Conservation (phyloP, 306 rosid species). For the Mucuna pruriens region DNA sequence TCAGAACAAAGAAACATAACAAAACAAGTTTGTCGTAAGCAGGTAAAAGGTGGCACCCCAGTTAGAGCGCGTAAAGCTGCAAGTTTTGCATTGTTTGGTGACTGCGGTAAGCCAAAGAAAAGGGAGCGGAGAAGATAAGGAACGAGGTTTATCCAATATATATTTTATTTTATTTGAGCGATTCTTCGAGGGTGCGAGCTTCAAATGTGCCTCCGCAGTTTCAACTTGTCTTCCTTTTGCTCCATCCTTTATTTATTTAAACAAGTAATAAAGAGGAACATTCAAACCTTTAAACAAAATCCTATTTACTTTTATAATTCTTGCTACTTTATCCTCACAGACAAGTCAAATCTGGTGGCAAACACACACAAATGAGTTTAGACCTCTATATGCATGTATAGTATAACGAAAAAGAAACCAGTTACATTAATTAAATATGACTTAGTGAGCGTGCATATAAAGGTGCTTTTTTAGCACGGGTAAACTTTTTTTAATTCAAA, state of each 20-base stretch:
- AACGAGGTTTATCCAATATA: conserved; percentile 18
- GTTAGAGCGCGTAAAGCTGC: conserved; percentile 62
- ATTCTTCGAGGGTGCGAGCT: conserved; percentile 68
- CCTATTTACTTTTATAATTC: not conserved
- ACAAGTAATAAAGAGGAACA: conserved; percentile 52
- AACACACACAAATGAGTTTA: not conserved
- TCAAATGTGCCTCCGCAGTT: conserved; percentile 50
- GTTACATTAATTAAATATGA: not conserved
- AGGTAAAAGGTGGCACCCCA: conserved; percentile 64
- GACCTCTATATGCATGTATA: not conserved
- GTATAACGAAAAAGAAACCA: not conserved
- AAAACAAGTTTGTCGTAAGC: conserved; percentile 33
- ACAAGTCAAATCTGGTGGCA: not conserved
- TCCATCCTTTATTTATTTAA: conserved; percentile 53
- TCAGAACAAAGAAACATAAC: not conserved
- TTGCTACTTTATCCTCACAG: not conserved
- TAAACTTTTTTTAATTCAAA: not conserved
- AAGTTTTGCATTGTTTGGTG: conserved; percentile 69
- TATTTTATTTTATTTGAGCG: conserved; percentile 43
- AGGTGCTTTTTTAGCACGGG: not conserved
- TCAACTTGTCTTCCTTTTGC: conserved; percentile 35
- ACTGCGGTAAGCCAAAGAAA: conserved; percentile 73
- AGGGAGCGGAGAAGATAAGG: conserved; percentile 51
- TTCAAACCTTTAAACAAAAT: conserved; percentile 25
- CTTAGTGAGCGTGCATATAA: not conserved